phyloP scores from a whole-genome alignment of 768 basidiomycete species.

The Psilocybe sp. region DNA sequence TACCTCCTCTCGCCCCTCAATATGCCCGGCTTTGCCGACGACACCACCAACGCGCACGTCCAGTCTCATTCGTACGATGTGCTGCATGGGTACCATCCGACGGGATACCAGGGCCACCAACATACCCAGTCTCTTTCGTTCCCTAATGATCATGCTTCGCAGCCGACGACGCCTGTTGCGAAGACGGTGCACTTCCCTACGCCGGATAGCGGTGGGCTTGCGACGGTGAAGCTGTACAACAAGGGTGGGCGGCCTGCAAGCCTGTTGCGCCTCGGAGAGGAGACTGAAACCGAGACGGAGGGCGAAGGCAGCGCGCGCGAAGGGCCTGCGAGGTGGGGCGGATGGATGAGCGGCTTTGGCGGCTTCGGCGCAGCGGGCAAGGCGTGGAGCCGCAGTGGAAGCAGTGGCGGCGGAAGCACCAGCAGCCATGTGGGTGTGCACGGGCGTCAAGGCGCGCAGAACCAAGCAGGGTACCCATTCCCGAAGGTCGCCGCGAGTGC shows the following conservation, averaged over 20 bases:
- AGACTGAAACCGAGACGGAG: constrained; percentile 38
- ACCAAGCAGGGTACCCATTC: constrained; percentile 19
- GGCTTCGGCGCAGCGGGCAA: background rate
- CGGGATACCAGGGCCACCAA: too few relatives aligned
- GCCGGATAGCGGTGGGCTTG: constrained; percentile 54
- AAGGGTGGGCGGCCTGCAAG: constrained; percentile 66
- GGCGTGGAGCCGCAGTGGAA: background rate
- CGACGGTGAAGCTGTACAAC: constrained; percentile 59
- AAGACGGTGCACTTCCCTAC: constrained; percentile 92
- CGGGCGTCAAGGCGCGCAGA: constrained; percentile 1
- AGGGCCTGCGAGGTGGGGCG: constrained; percentile 7
- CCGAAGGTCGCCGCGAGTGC: constrained; percentile 7
- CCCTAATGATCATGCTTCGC: too few relatives aligned
- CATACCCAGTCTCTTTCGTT: too few relatives aligned
- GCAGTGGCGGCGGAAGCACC: background rate
- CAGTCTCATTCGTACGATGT: constrained; percentile 57
- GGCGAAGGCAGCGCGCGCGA: constrained; percentile 20
- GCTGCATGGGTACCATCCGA: too few relatives aligned
- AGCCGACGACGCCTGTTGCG: constrained; percentile 23
- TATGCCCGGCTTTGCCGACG: background rate
- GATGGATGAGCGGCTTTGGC: constrained; percentile 8
- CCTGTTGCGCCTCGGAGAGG: constrained; percentile 43
- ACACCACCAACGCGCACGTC: constrained; percentile 35
- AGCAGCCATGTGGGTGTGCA: background rate
- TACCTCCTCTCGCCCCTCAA: background rate